Base-by-base conservation (phyloP, 2,329 filamentous ascomycete species). In the Beauveria bassiana region DNA sequence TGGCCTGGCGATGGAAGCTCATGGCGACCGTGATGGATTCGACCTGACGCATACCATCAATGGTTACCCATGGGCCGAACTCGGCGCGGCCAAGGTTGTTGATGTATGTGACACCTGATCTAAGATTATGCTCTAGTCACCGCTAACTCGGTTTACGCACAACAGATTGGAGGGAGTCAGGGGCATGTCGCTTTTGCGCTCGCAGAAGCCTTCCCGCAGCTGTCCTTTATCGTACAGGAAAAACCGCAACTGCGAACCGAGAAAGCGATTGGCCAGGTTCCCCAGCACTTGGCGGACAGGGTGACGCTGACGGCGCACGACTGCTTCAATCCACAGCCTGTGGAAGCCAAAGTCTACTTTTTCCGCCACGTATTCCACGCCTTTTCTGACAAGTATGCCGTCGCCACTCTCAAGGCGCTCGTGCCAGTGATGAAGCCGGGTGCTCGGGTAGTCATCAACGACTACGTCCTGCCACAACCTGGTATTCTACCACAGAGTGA, bases 301-400 rank as follows among this genome's bases (percentile, higher is more conserved):
- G 73, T 80, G 31, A 64, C 62, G 31, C 72, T 79, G 67, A 70
- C 72, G 62, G 72, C 71, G 3, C 81, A 86, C 68, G 78, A 83
- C 67, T 82, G 86, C 67, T 82, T 84, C 68, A 69, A 73, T 3
- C 73, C 75, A 34, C 82, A 86, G 68, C 74, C 77, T 0, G 73
- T 79, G 8, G 75, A 69, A 1, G 82, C 79, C 1, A 80, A 81
- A 64, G 71, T 82, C 34, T 85, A 84, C 70, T 72, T 83, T 60
- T 77, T 84, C 68, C 78, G 80, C 49, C 77, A 78, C 72, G 81
- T 85, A 62, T 71, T 86, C 31, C 81, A 86, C 69, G 81, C 84
- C 70, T 82, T 81, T 70, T 77, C 80, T 0, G 80, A 82, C 51
- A 74, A 75, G 22, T 76, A 79, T 58, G 73, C 74, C 1, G 66